Evolutionary conservation across 2,329 filamentous ascomycete genomes (phyloP), one percentile per base, ranked within the genome.

Genomic region (Esteya vermicola): DNA sequence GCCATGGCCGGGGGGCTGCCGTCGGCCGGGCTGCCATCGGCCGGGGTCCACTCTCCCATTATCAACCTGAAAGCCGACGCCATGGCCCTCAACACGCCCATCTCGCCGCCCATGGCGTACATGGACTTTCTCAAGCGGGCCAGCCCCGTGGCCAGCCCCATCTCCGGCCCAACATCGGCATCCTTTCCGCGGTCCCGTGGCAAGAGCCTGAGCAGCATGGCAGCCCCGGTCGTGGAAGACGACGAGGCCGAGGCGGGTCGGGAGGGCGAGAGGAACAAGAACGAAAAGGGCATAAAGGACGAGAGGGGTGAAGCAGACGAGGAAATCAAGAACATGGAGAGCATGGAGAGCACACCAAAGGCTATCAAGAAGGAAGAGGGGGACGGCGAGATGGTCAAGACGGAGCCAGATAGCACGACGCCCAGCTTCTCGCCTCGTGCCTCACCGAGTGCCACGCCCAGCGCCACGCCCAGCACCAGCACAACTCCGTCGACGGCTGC

Each of bases 31-130:
- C 49, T 59, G 30, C 52, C 52, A 7, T 57, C 61, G 14, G 62
- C 62, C 8, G 54, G 55, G 7, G 48, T 59, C 16, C 47, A 47
- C 23, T 58, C 54, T 9, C 53, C 54, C 4, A 67, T 68, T 35
- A 66, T 74, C 18, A 63, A 51, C 38, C 73, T 88, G 65, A 89
- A 88, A 59, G 63, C 64, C 40, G 72, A 81, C 50, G 68, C 81
- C 42, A 72, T 78, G 43, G 60, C 68, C 33, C 60, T 76, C 43
- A 81, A 78, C 62, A 95, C 88, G 5, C 88, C 88, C 36, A 93
- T 96, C 57, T 93, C 83, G 38, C 89, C 89, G 39, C 89, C 89
- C 4, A 68, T 74, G 19, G 88, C 89, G 43, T 96, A 96, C 57
- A 81, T 85, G 49, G 86, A 96, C 54, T 96, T 95, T 55, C 77